Evolutionary conservation across 176 grass and related monocot species (phyloP).

Genomic region (Puya raimondii): DNA sequence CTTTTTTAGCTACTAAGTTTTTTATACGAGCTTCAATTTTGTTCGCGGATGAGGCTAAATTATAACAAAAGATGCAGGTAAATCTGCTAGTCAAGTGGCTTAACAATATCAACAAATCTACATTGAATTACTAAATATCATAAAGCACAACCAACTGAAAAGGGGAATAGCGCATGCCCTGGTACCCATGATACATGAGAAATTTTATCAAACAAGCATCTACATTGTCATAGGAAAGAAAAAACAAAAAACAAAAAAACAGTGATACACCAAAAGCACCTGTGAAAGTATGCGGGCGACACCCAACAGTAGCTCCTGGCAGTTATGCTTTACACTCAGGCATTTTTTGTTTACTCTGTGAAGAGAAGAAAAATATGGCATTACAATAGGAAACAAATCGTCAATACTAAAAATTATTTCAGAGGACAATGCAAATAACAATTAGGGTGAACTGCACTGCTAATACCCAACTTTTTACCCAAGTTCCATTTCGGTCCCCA

Average conservation of each 20-base stretch:
- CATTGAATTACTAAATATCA: background rate
- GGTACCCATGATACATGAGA: background rate
- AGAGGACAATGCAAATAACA: background rate
- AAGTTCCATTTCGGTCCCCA: no score
- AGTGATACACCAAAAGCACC: constrained; percentile 24
- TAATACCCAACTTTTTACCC: no score
- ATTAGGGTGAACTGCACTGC: no score
- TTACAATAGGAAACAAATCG: background rate
- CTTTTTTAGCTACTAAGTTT: no score
- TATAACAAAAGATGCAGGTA: no score
- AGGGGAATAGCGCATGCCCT: background rate
- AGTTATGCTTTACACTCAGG: constrained; percentile 40
- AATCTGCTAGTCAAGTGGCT: no score
- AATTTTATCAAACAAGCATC: background rate
- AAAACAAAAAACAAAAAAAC: no score
- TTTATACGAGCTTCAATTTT: no score
- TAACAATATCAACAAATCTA: no score
- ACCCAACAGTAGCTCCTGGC: constrained; percentile 67
- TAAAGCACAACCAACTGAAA: background rate
- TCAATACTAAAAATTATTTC: background rate
- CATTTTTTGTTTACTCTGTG: constrained; percentile 44
- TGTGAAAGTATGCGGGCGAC: constrained; percentile 63
- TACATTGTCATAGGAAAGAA: background rate
- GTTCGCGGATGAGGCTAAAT: no score
- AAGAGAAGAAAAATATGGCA: background rate